Base-by-base conservation (phyloP, 345 rosid species). In the Barbarea vulgaris region DNA sequence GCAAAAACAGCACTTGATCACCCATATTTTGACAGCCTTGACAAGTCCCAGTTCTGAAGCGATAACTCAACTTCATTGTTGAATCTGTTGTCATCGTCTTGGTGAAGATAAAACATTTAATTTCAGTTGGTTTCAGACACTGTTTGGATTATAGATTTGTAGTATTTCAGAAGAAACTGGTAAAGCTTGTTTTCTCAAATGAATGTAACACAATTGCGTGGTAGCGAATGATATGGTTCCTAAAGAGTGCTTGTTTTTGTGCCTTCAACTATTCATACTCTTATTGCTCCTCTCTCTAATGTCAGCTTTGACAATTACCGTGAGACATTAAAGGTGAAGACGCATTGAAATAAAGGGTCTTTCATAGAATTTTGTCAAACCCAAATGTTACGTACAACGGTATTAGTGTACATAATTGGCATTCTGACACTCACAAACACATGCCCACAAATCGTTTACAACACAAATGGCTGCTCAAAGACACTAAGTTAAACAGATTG, bases 1-100 rank as follows among this genome's bases (percentile, higher is more conserved):
- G 97, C 98, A 31, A 94, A 88, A 81, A 86, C 88, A 54, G 98
- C 97, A 22, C 82, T 94, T 59, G 96, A 88, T 33, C 98, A 94
- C 81, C 95, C 95, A 24, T 94, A 85, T 77, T 90, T 94, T 55
- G 93, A 89, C 78, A 82, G 84, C 79, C 93, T 91, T 54, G 98
- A 91, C 88, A 90, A 91, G 83, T 91, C 96, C 70, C 97, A 92
- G 68, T 95, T 81, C 83, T 95, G 81, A 93, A 81, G 59, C 39
- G 42, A 53, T 56, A 13, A 11, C 74, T 13, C 17, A 28, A 44
- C 66, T 53, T 21, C 6, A 0, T 9, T 71, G 9, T 67, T 48
- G 42, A 33, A 62, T 36, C 28, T 64, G 33, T 39, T 57, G 75
- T 86, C 87, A 85, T 82, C 90, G 28, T 59, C 87, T 84, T 77